Evolutionary conservation across 257 asterid species (phyloP), one percentile per base, ranked within the genome.

Genomic region (Ilex aquifolium): DNA sequence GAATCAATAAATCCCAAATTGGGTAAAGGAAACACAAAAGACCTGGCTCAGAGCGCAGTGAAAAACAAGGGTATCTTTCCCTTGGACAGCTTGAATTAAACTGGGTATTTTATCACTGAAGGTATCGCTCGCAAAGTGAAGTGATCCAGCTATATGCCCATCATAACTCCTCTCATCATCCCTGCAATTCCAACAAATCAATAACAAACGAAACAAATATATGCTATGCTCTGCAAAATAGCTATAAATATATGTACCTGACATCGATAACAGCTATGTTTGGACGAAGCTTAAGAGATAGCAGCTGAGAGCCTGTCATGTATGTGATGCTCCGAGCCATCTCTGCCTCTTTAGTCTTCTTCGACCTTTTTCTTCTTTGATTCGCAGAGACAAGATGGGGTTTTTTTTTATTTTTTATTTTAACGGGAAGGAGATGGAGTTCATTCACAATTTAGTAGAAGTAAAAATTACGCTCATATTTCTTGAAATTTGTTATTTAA

Each of bases 31-130:
- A 8, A 12, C 53, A 7, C 36, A 13, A 58, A 56, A 56, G 32
- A 90, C 99, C 99, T 92, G 99, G 85, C 99, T 92, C 51, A 92
- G 94, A 69, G 99, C 99, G 64, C 99, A 92, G 65, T 92, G 99
- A 74, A 92, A 92, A 62, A 92, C 87, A 40, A 92, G 89, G 65
- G 99, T 87, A 64, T 92, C 99, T 82, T 89, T 92, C 69, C 74
- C 93, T 62, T 85, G 76, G 40, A 90, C 76, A 50, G 94, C 76
- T 73, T 92, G 85, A 69, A 81, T 63, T 31, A 92, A 88, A 66
- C 57, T 65, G 13, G 99, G 91, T 6, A 92, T 65, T 69, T 87
- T 89, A 36, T 83, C 95, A 36, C 70, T 16, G 67, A 92, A 92
- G 3, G 85, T 74, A 53, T 83, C 96, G 71, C 93, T 92, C 2